These are phyloP conservation scores for Entonaema liquescens DNA, from an alignment of 495 filamentous ascomycete genomes.

Conservation along the genomic window DNA sequence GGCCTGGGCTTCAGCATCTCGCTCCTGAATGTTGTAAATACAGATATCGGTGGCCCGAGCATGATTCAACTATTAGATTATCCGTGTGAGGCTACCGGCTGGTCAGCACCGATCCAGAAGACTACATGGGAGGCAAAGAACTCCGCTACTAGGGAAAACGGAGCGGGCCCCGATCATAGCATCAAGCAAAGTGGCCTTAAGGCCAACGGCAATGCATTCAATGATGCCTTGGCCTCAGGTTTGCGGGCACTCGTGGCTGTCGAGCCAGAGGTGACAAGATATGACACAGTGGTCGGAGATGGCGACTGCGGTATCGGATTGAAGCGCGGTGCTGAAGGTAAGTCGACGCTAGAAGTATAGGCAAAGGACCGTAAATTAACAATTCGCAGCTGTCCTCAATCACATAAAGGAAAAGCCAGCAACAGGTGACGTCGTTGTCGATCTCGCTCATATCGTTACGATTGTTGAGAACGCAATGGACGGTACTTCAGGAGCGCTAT, in stretches of 20 bases:
- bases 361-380: neutral
- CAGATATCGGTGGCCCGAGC: constrained; percentile 77
- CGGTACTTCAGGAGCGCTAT: constrained; percentile 93
- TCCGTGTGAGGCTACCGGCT: constrained; percentile 84
- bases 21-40: constrained; percentile 81
- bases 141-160: constrained; percentile 52
- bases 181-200: constrained; percentile 74
- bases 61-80: constrained; percentile 91
- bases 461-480: constrained; percentile 94
- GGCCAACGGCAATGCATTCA: constrained; percentile 66
- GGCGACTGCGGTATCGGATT: constrained; percentile 94
- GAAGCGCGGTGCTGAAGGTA: constrained; percentile 86
- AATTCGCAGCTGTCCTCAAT: constrained; percentile 67
- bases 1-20: constrained; percentile 92
- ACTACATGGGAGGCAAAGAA: constrained; percentile 65
- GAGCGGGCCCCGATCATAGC: constrained; percentile 53
- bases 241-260: constrained; percentile 75
- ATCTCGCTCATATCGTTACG: constrained; percentile 77
- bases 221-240: constrained; percentile 68
- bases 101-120: constrained; percentile 77
- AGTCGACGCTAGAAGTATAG: constrained; percentile 28
- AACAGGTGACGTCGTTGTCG: constrained; percentile 73
- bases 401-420: constrained; percentile 66
- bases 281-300: constrained; percentile 92
- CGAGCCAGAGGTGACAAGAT: constrained; percentile 86